Evolutionary conservation across 2,329 filamentous ascomycete species (phyloP), one percentile per base, ranked within the genome.

Genomic region (Paecilomyces sp.): DNA sequence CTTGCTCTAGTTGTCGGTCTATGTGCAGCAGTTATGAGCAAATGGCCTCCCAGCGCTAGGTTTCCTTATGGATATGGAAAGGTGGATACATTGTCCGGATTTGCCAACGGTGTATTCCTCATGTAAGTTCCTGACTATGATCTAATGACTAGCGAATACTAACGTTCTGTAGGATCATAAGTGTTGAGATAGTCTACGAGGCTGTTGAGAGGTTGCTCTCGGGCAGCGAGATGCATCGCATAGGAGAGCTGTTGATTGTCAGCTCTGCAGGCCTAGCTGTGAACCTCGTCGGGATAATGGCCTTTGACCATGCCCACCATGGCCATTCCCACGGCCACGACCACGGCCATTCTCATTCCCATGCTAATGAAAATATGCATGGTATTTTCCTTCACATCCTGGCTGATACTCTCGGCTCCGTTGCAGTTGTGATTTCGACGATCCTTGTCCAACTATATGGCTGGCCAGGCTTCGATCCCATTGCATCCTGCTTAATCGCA

Each of bases 31-130:
- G 92, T 99, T 5, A 91, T 96, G 80, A 94, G 91, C 76, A 97
- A 97, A 76, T 97, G 94, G 92, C 92, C 92, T 1, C 89, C 92
- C 0, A 96, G 89, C 71, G 83, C 89, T 61, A 83, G 88, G 22
- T 97, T 96, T 67, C 94, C 94, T 0, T 97, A 97, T 70, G 94
- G 94, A 0, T 94, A 96, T 72, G 92, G 93, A 60, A 99, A 97
- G 76, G 91, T 99, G 60, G 94, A 99, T 76, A 97, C 92, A 0
- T 79, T 99, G 60, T 96, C 93, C 61, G 94, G 94, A 0, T 97
- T 99, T 73, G 94, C 91, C 65, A 99, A 99, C 70, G 94, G 94
- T 7, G 88, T 99, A 30, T 93, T 99, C 66, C 78, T 99, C 55
- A 89, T 99, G 88, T 92, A 76, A 73, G 86, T 68, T 2, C 22